Evolutionary conservation across 2,329 filamentous ascomycete genomes (phyloP), one percentile per base, ranked within the genome.

Genomic region (Aaosphaeria arxii): DNA sequence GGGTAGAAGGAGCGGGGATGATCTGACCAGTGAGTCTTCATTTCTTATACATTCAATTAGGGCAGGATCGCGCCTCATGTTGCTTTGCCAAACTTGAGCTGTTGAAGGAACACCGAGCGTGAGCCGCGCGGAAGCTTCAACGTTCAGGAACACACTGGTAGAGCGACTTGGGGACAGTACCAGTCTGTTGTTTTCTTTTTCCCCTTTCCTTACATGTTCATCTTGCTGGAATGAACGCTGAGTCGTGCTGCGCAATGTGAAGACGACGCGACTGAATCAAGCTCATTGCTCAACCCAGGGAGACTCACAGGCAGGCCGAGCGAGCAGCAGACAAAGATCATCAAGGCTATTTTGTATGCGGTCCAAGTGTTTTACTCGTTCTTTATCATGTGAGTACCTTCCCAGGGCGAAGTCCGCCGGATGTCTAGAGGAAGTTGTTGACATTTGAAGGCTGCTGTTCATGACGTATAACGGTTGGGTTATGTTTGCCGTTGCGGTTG

Each of bases 381-480:
- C 66, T 97, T 99, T 80, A 91, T 99, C 69, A 99, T 99, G 94
- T 96, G 71, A 85, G 92, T 85, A 38, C 3, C 17, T 6, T 3
- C 3, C 17, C 17, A 24, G 17, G 17, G 17, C 2, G 17, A 24
- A 13, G 33, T 9, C 9, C 17, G 17, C 24, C 24, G 17, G 39
- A n/a, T 40, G 2, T 40, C 9, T n/a, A 11, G 39, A 40, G 39
- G 11, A 11, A 2, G 46, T 36, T n/a, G n/a, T 36, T 36, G 33
- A 36, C 33, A 17, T 11, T 13, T 40, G 39, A 9, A 97, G 92
- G 94, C 79, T 99, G 52, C 75, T 99, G 24, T 99, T 99, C 74
- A 99, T 99, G 94, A 99, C 94, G n/a, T 99, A 99, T 75, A 99
- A 99, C 64, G 94, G 94, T 48, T 95, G 89, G 86, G 85, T 99